A percentile compares a stretch with the other conserved stretches of the same genome.
Conservation (phyloP, 2,329 filamentous ascomycete genomes). For the Capronia epimyces region DNA sequence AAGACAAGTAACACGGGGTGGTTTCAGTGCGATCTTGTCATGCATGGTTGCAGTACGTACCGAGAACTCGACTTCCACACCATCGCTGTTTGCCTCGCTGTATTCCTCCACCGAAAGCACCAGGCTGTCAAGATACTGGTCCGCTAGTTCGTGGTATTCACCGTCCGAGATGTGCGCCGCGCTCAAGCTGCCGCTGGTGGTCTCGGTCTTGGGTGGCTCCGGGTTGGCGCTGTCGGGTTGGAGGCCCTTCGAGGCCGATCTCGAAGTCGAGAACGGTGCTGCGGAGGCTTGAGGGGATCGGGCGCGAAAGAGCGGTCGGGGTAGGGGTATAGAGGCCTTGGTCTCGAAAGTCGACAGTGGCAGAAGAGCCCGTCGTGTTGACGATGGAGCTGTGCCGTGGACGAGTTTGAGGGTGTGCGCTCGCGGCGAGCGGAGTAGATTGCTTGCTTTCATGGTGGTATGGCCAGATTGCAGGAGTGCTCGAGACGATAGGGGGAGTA, state of each 20-base stretch:
- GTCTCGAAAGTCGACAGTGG: slow-evolving; percentile 4
- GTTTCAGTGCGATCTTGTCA: too few relatives aligned
- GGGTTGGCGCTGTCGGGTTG: slow-evolving; percentile 57
- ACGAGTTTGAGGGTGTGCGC: slow-evolving; percentile 2
- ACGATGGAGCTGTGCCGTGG: neutral
- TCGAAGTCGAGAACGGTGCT: slow-evolving; percentile 12
- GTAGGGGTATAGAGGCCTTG: neutral
- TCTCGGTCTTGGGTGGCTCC: slow-evolving; percentile 36
- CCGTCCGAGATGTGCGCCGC: slow-evolving; percentile 62
- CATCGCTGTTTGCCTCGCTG: slow-evolving; percentile 60
- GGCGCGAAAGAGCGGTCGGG: neutral
- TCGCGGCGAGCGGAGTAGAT: slow-evolving; percentile 4
- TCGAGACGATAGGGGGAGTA: too few relatives aligned
- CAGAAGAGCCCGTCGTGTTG: neutral
- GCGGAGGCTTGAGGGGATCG: neutral
- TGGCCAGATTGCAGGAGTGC: too few relatives aligned
- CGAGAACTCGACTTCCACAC: slow-evolving; percentile 82
- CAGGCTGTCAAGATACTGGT: slow-evolving; percentile 64
- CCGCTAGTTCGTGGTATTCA: slow-evolving; percentile 72
- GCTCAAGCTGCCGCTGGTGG: slow-evolving; percentile 41
- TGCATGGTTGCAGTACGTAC: slow-evolving; percentile 47
- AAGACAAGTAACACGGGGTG: too few relatives aligned
- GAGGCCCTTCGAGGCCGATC: slow-evolving; percentile 45
- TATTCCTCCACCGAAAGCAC: slow-evolving; percentile 61
- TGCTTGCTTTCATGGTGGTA: slow-evolving; percentile 11